Percentiles rank a stretch among this genome's conserved stretches.
Conservation (phyloP, 805 yeast genomes). For the Komagataella kurtzmanii region DNA sequence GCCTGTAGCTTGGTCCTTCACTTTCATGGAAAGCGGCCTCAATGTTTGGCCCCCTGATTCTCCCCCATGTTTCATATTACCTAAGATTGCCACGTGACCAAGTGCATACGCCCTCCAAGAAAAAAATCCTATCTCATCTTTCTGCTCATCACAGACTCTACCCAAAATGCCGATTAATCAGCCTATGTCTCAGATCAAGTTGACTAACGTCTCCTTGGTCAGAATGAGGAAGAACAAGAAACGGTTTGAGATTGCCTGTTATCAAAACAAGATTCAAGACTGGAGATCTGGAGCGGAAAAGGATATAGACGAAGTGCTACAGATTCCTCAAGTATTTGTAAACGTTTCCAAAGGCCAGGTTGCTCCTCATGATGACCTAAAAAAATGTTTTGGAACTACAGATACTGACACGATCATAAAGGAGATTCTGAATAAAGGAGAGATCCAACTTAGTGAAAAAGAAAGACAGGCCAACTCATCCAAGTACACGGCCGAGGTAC, state of each 20-base stretch:
- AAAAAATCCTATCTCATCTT: not conserved
- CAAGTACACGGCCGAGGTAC: slow-evolving; percentile 69
- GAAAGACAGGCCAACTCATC: slow-evolving; percentile 68
- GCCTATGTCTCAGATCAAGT: slow-evolving; percentile 77
- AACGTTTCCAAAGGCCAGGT: slow-evolving; percentile 93
- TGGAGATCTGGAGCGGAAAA: slow-evolving; percentile 76
- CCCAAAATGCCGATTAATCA: slow-evolving; percentile 41
- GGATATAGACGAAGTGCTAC: slow-evolving; percentile 90
- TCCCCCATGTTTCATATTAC: no score
- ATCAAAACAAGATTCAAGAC: slow-evolving; percentile 94
- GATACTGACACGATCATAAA: slow-evolving; percentile 62
- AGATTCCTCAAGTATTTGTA: slow-evolving; percentile 85
- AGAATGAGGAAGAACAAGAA: slow-evolving; percentile 84
- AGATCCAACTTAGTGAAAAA: slow-evolving; percentile 86
- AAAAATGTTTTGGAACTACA: slow-evolving; percentile 60
- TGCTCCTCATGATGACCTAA: slow-evolving; percentile 76
- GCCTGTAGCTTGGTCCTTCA: no score
- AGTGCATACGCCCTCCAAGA: not conserved
- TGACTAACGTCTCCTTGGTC: slow-evolving; percentile 90
- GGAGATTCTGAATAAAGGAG: slow-evolving; percentile 84
- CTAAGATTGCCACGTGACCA: no score
- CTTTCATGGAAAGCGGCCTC: no score
- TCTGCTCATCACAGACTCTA: not conserved
- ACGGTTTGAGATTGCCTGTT: slow-evolving; percentile 91
- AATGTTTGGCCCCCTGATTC: no score